Conservation (phyloP, 73 alveolate genomes). For the Tetrahymena elliotti region DNA sequence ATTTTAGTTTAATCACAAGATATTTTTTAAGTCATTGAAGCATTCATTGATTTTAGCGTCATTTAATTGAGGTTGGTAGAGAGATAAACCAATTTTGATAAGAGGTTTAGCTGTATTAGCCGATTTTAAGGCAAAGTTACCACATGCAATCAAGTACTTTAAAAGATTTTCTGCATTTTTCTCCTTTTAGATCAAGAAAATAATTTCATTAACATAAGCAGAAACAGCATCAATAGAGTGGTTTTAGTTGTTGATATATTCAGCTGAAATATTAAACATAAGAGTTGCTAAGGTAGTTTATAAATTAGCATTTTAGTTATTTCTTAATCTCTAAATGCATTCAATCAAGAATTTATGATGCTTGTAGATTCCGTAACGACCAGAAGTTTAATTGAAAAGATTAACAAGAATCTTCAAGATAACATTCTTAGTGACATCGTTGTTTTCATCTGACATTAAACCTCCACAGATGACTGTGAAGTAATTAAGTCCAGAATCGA, state of each 20-base stretch:
- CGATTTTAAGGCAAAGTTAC: background rate
- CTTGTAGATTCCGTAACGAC: background rate
- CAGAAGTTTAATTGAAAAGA: background rate
- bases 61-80: background rate
- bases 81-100: background rate
- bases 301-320: background rate
- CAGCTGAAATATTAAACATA: background rate
- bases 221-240: background rate
- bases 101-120: background rate
- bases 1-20: background rate
- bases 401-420: background rate
- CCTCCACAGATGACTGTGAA: background rate
- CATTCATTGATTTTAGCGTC: background rate
- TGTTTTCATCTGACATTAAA: background rate
- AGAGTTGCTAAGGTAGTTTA: background rate
- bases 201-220: background rate
- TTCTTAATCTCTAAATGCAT: background rate
- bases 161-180: background rate
- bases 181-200: background rate
- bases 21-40: background rate
- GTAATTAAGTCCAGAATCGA: conserved; percentile 9
- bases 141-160: background rate
- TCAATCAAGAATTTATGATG: background rate
- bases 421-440: background rate
- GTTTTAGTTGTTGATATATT: background rate